Conservation (phyloP, 2,329 filamentous ascomycete species). For the Aspergillus clavatus region DNA sequence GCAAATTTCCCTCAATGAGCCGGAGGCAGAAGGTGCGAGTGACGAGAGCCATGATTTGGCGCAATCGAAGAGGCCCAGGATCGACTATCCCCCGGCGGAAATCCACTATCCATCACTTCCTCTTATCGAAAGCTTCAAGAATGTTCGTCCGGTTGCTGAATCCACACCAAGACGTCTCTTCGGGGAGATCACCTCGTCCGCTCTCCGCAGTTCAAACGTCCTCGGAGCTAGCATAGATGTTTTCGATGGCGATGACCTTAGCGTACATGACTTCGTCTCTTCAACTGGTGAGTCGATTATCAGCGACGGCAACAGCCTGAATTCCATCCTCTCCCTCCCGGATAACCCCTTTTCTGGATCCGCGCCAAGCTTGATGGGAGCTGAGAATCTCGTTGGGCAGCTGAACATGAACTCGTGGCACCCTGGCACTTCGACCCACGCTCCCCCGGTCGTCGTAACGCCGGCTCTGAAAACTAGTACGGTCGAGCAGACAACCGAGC, state of each 20-base stretch:
- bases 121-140: slow-evolving; percentile 32
- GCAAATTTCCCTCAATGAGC: slow-evolving; percentile 55
- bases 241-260: slow-evolving; percentile 31
- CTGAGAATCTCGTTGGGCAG: slow-evolving; percentile 45
- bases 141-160: slow-evolving; percentile 21
- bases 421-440: slow-evolving; percentile 27
- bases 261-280: slow-evolving; percentile 37
- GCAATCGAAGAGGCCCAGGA: slow-evolving; percentile 34
- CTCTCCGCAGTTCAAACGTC: slow-evolving; percentile 49
- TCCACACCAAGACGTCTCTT: slow-evolving; percentile 48
- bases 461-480: slow-evolving; percentile 32
- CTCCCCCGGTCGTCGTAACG: slow-evolving; percentile 28
- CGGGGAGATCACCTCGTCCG: slow-evolving; percentile 56
- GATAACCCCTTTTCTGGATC: slow-evolving; percentile 33
- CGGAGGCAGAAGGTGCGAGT: slow-evolving; percentile 30
- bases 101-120: slow-evolving; percentile 43
- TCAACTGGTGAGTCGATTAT: slow-evolving; percentile 38
- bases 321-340: slow-evolving; percentile 36
- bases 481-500: slow-evolving; percentile 19
- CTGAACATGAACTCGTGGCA: slow-evolving; percentile 45
- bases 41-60: slow-evolving; percentile 32
- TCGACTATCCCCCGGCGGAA: slow-evolving; percentile 27
- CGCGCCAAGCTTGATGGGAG: slow-evolving; percentile 45
- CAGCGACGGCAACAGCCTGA: slow-evolving; percentile 33
- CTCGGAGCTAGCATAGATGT: slow-evolving; percentile 33